Evolutionary conservation across 805 yeast genomes (phyloP), one percentile per base, ranked within the genome.

Genomic region (Candida sithepensis): DNA sequence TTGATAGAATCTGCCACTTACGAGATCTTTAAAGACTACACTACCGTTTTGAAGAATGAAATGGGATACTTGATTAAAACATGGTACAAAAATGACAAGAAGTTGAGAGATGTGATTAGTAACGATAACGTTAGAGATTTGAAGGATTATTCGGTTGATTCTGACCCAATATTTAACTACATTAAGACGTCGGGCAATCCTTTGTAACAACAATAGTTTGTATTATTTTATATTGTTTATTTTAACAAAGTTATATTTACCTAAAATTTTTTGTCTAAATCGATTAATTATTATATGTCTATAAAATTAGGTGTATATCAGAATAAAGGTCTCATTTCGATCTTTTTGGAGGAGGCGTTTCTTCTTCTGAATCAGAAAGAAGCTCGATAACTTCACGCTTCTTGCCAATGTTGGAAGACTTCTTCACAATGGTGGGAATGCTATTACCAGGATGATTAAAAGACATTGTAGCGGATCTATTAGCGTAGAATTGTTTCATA

Each of bases 11-110:
- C 83, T 38, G 75, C 77, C 32, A 71, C 78, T 2, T 73, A 68
- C 54, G 85, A 81, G 54, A 58, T 72, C n/a, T 74, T 75, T 51
- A 66, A 72, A 13, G 75, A 75, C 1, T 82, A 79, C 54, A 50
- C 55, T 1, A 49, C 50, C 20, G 48, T 55, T n/a, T 49, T 65
- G 20, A 73, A 74, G 47, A 67, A 68, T 47, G 91, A 85, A 61
- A 80, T 85, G 82, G 64, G 72, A 4, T 79, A 79, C 65, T 70
- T 86, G 61, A 79, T 86, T 47, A 73, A 82, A 57, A 70, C 63
- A 21, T 86, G 94, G 94, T 85, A 81, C 63, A 65, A 73, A 41
- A 72, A 73, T 32, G 92, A 86, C 56, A 77, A 82, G 57, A 78
- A 74, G 56, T 67, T 86, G 52, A 72, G 87, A 57, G 86, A 81